Evolutionary conservation across 768 basidiomycete genomes (phyloP), one percentile per base, ranked within the genome.

Genomic region (Saitozyma podzolica): DNA sequence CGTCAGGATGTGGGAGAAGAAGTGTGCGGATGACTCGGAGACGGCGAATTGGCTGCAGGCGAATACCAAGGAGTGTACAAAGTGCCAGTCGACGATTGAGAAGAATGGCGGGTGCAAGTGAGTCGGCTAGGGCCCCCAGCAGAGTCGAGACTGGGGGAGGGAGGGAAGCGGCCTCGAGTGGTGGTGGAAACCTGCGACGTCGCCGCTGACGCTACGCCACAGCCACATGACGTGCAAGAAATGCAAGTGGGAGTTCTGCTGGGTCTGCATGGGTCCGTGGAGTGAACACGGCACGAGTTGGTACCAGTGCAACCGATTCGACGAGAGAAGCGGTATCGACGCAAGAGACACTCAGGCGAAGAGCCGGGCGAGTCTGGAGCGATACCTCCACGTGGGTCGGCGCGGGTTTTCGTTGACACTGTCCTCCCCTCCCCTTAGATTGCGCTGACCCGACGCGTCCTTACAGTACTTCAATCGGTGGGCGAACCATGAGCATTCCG

Each of bases 171-270:
- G 45, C 45, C 45, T 47, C 45, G 11, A 14, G 8, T 43, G 51
- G 7, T 58, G 20, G 56, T 60, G 13, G 9, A 61, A 17, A 56
- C 5, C 29, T 5, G 29, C 29, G 29, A 29, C 5, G 29, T 29
- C 29, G 52, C 45, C 48, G 66, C 10, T 40, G 29, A 52, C 56
- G 19, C 17, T 20, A 52, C 56, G 19, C n/a, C 20, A 17, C 67
- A 96, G 94, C 83, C 96, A 99, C 80, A 99, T 99, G 95, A 98
- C 95, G 17, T 98, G 96, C 84, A 95, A 96, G 85, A 98, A 97
- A 82, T 98, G 96, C 85, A 95, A 92, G 92, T 79, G 82, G 80
- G 64, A 78, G 69, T 99, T 97, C 80, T 99, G 96, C 79, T 99
- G 96, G 96, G 94, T 99, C 47, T 99, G 96, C 82, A 96, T 97